Evolutionary conservation across 2,329 filamentous ascomycete species (phyloP).

Genomic region (Trichophaea hybrida): DNA sequence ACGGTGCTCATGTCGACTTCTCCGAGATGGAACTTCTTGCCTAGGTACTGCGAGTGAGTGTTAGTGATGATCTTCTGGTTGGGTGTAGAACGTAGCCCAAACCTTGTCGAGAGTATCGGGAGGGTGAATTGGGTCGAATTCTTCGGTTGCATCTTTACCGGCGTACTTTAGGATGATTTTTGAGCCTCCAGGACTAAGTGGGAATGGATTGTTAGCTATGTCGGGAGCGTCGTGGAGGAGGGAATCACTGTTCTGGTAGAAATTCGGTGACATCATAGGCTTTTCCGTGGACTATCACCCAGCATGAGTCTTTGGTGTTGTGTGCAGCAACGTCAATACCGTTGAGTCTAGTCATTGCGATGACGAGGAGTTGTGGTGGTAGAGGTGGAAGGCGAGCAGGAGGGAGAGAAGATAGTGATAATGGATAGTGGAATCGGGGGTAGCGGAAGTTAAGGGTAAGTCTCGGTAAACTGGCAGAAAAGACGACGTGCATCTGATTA

Average conservation of each 20-base stretch:
- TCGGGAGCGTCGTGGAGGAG: background rate
- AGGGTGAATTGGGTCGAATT: constrained; percentile 79
- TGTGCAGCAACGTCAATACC: constrained; percentile 55
- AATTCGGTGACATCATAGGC: constrained; percentile 86
- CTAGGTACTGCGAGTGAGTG: constrained; percentile 48
- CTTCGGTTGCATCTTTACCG: constrained; percentile 66
- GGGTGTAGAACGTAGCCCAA: background rate
- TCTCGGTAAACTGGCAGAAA: background rate
- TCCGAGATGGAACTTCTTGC: constrained; percentile 75
- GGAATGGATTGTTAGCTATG: background rate
- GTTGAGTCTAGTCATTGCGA: constrained; percentile 30
- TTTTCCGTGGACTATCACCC: constrained; percentile 49
- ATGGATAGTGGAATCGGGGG: background rate
- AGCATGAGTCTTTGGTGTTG: constrained; percentile 69
- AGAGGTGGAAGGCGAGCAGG: background rate
- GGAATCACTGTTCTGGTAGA: constrained; percentile 46
- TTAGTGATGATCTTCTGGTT: background rate
- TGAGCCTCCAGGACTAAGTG: constrained; percentile 52
- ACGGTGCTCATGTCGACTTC: constrained; percentile 77
- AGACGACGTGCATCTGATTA: too few relatives aligned
- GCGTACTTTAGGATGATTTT: constrained; percentile 97
- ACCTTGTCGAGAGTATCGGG: constrained; percentile 69
- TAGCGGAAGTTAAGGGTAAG: background rate
- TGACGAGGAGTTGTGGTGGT: background rate
- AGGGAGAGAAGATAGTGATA: background rate